These are phyloP conservation scores for Annulohypoxylon stygium DNA, from an alignment of 495 filamentous ascomycete species.

Conservation along the genomic window DNA sequence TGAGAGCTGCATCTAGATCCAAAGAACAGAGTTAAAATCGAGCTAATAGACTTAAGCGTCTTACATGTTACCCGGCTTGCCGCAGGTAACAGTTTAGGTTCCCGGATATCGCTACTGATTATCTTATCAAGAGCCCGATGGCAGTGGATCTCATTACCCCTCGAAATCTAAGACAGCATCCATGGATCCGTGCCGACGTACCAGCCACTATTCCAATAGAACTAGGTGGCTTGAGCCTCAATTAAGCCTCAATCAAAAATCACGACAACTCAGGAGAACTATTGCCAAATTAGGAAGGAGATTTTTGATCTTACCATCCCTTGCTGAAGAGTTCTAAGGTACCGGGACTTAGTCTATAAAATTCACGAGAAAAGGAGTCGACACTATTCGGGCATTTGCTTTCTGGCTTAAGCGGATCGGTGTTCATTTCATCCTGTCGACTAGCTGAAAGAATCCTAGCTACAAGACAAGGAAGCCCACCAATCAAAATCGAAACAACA, in stretches of 20 bases:
- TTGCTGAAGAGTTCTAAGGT: not conserved
- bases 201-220: slow-evolving; percentile 10
- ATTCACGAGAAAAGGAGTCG: not conserved
- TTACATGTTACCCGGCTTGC: not conserved
- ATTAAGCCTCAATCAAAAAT: not conserved
- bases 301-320: not conserved
- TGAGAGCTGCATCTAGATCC: not conserved
- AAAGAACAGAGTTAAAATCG: not conserved
- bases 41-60: not conserved
- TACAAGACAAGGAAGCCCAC: not conserved
- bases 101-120: not conserved
- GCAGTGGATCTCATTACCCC: slow-evolving; percentile 1
- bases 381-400: not conserved
- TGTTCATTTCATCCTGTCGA: not conserved
- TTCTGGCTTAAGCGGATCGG: not conserved
- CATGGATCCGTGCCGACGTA: too few species aligned
- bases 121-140: not conserved
- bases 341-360: not conserved
- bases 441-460: not conserved
- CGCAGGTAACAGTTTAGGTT: not conserved
- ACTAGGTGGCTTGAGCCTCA: not conserved
- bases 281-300: not conserved
- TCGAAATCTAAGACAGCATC: slow-evolving; percentile 3
- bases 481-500: slow-evolving; percentile 5
- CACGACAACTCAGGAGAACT: not conserved